Conservation (phyloP, 2,329 filamentous ascomycete species). For the Xylariaceae sp. region DNA sequence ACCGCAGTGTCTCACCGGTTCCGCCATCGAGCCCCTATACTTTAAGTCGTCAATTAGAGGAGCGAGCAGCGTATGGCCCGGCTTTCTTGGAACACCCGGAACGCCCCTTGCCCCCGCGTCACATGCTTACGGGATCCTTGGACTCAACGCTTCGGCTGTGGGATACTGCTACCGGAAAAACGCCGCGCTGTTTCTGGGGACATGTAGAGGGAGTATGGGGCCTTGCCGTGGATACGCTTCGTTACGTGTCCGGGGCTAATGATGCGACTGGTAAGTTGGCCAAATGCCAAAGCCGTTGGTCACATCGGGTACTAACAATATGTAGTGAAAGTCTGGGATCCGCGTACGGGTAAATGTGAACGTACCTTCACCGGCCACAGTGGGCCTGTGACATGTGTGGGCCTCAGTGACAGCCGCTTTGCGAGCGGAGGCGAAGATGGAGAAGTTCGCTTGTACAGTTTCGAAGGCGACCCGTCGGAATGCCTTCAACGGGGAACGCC, state of each 20-base stretch:
- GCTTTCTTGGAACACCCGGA: constrained; percentile 56
- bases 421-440: constrained; percentile 91
- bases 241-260: constrained; percentile 83
- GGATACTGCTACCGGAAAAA: constrained; percentile 78
- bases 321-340: constrained; percentile 86
- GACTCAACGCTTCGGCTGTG: constrained; percentile 90
- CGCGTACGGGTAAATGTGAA: constrained; percentile 84
- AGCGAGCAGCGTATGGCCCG: constrained; percentile 52
- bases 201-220: constrained; percentile 97
- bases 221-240: constrained; percentile 78
- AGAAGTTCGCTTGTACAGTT: constrained; percentile 80
- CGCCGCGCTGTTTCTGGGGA: constrained; percentile 89
- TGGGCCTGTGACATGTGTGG: constrained; percentile 89
- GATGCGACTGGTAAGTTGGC: constrained; percentile 59
- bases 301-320: constrained; percentile 5
- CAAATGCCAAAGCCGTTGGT: background rate
- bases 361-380: constrained; percentile 86
- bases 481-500: constrained; percentile 48
- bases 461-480: constrained; percentile 47
- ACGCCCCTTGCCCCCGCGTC: constrained; percentile 73
- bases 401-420: constrained; percentile 81
- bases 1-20: constrained; percentile 40
- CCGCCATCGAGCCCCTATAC: constrained; percentile 23
- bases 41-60: constrained; percentile 34
- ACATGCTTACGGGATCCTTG: constrained; percentile 88